These are phyloP conservation scores for Suillus sp. DNA, from an alignment of 768 basidiomycete genomes.

Conservation along the genomic window DNA sequence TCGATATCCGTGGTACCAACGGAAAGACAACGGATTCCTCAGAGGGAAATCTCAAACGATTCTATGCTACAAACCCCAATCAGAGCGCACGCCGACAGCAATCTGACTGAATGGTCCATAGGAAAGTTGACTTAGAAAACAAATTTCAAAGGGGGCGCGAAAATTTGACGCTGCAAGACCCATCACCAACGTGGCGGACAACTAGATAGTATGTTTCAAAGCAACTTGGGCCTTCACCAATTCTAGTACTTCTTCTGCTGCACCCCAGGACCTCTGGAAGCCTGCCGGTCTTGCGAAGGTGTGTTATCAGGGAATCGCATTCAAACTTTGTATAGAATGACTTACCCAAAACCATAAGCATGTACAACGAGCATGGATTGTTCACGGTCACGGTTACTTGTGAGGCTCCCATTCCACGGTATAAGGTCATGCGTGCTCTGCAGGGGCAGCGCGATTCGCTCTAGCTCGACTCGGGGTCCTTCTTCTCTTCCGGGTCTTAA, in stretches of 20 bases:
- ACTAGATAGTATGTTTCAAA: neutral
- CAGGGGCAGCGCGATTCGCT: constrained; percentile 41
- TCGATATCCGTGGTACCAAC: neutral
- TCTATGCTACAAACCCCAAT: neutral
- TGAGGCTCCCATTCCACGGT: constrained; percentile 20
- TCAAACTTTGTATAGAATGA: constrained; percentile 13
- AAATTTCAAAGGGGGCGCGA: too few species aligned
- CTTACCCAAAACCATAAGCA: constrained; percentile 63
- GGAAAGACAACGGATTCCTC: neutral
- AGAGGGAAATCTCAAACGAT: neutral
- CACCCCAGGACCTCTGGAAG: constrained; percentile 47
- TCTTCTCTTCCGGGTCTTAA: constrained; percentile 57
- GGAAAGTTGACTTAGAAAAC: neutral
- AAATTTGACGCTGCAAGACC: neutral
- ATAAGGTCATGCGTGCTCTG: constrained; percentile 22
- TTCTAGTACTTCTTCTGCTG: constrained; percentile 41
- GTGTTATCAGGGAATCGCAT: constrained; percentile 7
- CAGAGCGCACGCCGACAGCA: neutral
- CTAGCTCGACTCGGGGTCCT: constrained; percentile 58
- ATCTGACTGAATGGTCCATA: neutral
- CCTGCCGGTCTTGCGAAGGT: constrained; percentile 33
- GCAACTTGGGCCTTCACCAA: constrained; percentile 21
- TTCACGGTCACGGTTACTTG: constrained; percentile 23
- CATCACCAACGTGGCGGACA: neutral
- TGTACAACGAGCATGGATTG: constrained; percentile 45